These are phyloP conservation scores for Pyrus communis DNA, from an alignment of 306 rosid species.

Conservation along the genomic window DNA sequence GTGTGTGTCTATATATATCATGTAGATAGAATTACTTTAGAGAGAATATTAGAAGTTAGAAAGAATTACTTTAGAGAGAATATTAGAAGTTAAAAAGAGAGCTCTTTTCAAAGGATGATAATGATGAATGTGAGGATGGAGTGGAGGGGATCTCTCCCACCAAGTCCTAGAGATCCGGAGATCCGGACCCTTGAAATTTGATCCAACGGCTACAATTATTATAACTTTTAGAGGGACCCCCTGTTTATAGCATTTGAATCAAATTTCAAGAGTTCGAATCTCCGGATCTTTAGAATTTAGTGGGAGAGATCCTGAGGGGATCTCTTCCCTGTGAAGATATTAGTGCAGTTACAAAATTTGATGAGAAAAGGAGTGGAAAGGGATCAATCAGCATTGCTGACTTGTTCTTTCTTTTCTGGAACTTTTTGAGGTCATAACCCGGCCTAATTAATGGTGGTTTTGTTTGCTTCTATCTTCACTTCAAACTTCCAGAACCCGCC, in stretches of 20 bases:
- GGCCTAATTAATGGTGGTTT: constrained; percentile 12
- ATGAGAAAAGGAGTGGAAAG: constrained; percentile 23
- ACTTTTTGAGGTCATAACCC: constrained; percentile 31
- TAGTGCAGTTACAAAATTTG: constrained; percentile 17
- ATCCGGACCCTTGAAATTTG: too few relatives aligned
- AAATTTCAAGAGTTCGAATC: too few relatives aligned
- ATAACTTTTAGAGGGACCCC: too few relatives aligned
- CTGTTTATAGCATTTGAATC: too few relatives aligned
- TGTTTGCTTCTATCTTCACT: constrained; percentile 12
- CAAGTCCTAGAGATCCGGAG: too few relatives aligned
- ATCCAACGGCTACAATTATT: too few relatives aligned
- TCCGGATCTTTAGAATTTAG: too few relatives aligned
- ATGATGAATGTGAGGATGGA: constrained; percentile 22
- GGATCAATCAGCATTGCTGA: constrained; percentile 35
- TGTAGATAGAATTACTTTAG: too few relatives aligned
- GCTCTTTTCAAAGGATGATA: constrained; percentile 17
- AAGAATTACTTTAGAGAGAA: not conserved
- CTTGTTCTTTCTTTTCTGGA: constrained; percentile 19
- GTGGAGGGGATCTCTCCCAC: too few relatives aligned
- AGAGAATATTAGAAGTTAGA: not conserved
- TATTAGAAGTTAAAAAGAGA: not conserved
- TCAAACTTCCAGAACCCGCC: constrained; percentile 17
- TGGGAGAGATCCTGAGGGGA: too few relatives aligned
- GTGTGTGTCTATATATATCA: too few relatives aligned
- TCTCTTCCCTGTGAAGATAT: too few relatives aligned